Evolutionary conservation across 176 grass and related monocot species (phyloP).

Genomic region (Raddia guianensis): DNA sequence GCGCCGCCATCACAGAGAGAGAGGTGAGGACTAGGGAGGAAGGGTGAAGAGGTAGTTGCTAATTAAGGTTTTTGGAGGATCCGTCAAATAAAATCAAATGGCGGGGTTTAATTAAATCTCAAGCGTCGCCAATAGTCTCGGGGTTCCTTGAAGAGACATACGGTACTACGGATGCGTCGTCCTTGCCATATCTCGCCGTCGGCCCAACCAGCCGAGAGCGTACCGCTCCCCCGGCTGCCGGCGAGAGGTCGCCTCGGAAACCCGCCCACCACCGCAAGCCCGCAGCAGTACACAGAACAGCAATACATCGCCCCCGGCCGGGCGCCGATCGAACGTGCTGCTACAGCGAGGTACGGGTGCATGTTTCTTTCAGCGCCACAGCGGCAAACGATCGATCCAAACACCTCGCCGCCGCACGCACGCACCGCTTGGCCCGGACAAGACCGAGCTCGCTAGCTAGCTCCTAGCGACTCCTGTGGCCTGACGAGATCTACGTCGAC

Average conservation of each 20-base stretch:
- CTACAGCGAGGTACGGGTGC: neutral
- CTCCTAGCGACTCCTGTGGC: slow-evolving; percentile 28
- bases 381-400: slow-evolving; percentile 24
- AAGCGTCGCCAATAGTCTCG: neutral
- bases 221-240: neutral
- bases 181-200: neutral
- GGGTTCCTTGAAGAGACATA: neutral
- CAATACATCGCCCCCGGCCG: no score
- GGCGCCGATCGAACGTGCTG: neutral
- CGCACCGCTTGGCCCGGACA: neutral
- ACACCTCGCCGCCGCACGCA: slow-evolving; percentile 22
- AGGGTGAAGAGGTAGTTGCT: no score
- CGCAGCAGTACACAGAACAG: no score
- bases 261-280: neutral
- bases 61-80: no score
- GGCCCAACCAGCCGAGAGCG: slow-evolving; percentile 3
- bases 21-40: no score
- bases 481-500: neutral
- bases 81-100: no score
- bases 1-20: no score
- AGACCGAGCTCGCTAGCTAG: no score
- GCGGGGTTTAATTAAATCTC: no score
- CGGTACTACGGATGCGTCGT: neutral
- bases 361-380: slow-evolving; percentile 11
- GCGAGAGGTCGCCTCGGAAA: neutral